Conservation (phyloP, 148 eudicot genomes). For the Vaccinium macrocarpon region DNA sequence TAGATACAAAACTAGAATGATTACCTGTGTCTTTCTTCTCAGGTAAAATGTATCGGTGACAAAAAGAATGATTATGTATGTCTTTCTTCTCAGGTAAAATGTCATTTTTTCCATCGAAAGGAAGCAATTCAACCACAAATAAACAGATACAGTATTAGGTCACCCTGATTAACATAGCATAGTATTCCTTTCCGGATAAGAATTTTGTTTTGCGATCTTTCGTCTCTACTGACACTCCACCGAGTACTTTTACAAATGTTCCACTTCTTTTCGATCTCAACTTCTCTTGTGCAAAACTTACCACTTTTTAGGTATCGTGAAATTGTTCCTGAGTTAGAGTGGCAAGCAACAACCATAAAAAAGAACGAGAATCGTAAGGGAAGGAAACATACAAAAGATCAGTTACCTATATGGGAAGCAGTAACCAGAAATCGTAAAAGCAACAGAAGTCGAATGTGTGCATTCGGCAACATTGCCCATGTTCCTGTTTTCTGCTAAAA, state of each 20-base stretch:
- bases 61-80: background rate
- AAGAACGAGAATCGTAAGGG: too few species aligned
- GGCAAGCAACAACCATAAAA: background rate
- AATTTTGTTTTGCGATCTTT: background rate
- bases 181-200: background rate
- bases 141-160: background rate
- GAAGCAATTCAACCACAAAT: background rate
- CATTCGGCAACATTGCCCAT: background rate
- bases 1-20: too few species aligned
- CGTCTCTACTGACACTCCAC: background rate
- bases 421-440: conserved; percentile 4
- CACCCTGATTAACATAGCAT: background rate
- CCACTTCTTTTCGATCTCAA: background rate
- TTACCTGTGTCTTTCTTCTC: too few species aligned
- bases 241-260: background rate
- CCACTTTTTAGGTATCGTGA: background rate
- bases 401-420: background rate
- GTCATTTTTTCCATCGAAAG: background rate
- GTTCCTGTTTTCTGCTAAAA: background rate
- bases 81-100: background rate
- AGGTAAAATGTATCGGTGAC: background rate
- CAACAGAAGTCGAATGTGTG: background rate
- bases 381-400: background rate
- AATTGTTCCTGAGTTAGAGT: background rate
- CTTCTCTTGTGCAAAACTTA: background rate